These are phyloP conservation scores for Dioszegia hungarica DNA, from an alignment of 768 basidiomycete species.

Conservation along the genomic window DNA sequence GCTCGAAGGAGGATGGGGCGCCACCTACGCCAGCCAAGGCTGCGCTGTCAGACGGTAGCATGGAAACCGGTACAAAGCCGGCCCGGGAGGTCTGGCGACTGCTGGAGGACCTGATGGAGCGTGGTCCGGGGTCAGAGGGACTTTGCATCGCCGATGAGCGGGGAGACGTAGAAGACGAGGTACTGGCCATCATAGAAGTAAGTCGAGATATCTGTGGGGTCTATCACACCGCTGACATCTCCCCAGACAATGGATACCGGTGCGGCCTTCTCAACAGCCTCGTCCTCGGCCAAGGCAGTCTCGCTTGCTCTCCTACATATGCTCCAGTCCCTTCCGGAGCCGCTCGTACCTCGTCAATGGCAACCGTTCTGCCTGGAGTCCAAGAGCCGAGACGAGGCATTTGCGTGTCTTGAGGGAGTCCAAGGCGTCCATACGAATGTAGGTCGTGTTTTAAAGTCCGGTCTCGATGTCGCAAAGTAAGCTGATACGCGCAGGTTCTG, in stretches of 20 bases:
- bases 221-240: too few species aligned
- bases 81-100: slow-evolving; percentile 31
- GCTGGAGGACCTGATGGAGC: slow-evolving; percentile 34
- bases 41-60: background rate
- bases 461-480: background rate
- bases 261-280: background rate
- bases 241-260: slow-evolving; percentile 18
- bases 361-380: slow-evolving; percentile 20
- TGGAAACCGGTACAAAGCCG: slow-evolving; percentile 9
- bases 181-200: slow-evolving; percentile 28
- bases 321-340: slow-evolving; percentile 19
- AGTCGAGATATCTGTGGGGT: too few species aligned
- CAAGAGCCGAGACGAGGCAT: slow-evolving; percentile 33
- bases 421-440: slow-evolving; percentile 37
- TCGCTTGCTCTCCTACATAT: slow-evolving; percentile 22
- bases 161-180: background rate
- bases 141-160: slow-evolving; percentile 10
- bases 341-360: slow-evolving; percentile 20
- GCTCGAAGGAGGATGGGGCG: background rate
- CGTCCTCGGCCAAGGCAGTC: slow-evolving; percentile 1
- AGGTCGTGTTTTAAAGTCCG: background rate
- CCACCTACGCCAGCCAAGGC: slow-evolving; percentile 8
- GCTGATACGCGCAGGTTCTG: slow-evolving; percentile 17
- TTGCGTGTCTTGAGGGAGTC: slow-evolving; percentile 33
- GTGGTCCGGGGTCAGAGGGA: slow-evolving; percentile 8